Conservation (phyloP, 768 basidiomycete species). For the Grammothele lineata region DNA sequence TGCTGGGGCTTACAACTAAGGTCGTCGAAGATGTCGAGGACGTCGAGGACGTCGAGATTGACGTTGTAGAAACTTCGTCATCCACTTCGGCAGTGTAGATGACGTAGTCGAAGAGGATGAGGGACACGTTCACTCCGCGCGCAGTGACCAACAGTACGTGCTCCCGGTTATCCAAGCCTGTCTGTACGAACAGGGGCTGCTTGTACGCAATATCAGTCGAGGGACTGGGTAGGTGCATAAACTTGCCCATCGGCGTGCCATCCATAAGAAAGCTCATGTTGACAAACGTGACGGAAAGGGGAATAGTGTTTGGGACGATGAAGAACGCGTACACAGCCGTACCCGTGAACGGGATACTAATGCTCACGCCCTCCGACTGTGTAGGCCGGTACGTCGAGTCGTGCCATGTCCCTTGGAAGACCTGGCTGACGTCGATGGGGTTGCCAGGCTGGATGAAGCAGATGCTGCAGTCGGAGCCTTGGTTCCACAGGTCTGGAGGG, state of each 20-base stretch:
- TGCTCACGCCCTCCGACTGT: not conserved
- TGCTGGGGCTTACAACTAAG: not conserved
- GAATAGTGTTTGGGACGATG: slow-evolving; percentile 4
- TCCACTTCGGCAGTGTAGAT: slow-evolving; percentile 6
- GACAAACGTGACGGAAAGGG: not conserved
- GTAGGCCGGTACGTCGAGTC: slow-evolving; percentile 7
- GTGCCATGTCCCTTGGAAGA: slow-evolving; percentile 19
- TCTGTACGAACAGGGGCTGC: slow-evolving; percentile 2
- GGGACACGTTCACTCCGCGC: not conserved
- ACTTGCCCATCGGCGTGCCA: not conserved
- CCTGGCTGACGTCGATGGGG: not conserved
- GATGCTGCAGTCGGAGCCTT: slow-evolving; percentile 3
- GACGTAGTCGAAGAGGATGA: slow-evolving; percentile 13
- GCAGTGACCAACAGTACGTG: slow-evolving; percentile 7
- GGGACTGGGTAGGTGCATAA: not conserved
- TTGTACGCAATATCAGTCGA: not conserved
- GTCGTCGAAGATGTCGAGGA: not conserved
- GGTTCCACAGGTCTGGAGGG: slow-evolving; percentile 2
- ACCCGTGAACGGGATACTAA: slow-evolving; percentile 2
- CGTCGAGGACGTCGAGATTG: not conserved
- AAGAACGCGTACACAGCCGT: slow-evolving; percentile 11
- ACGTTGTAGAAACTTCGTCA: no score
- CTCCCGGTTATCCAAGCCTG: not conserved
- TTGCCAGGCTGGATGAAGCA: slow-evolving; percentile 10
- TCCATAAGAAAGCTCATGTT: slow-evolving; percentile 11